phyloP scores from a whole-genome alignment of 1,284 basidiomycete species.

The Papiliotrema fonsecae region DNA sequence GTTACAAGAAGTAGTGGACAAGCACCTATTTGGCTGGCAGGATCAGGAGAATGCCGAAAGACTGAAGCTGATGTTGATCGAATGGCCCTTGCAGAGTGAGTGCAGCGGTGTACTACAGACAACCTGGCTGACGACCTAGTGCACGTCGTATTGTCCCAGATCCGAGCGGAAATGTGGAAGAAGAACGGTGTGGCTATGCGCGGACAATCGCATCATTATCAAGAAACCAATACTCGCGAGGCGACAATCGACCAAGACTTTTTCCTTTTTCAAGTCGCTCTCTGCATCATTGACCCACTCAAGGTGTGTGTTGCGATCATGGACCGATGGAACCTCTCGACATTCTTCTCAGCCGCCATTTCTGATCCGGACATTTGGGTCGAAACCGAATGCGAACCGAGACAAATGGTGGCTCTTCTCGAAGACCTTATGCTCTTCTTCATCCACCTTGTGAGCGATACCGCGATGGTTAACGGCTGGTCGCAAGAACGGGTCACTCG shows the following conservation, averaged over 20 bases:
- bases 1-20: conserved; percentile 17
- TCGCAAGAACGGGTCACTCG: conserved; percentile 63
- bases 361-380: conserved; percentile 26
- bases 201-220: conserved; percentile 93
- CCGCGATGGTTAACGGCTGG: conserved; percentile 68
- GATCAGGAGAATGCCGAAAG: conserved; percentile 12
- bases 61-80: conserved; percentile 58
- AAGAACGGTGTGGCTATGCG: conserved; percentile 95
- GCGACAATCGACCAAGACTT: conserved; percentile 96
- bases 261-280: conserved; percentile 80
- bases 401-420: conserved; percentile 66
- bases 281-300: conserved; percentile 74
- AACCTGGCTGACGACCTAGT: conserved; percentile 18
- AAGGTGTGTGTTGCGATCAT: conserved; percentile 78
- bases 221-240: conserved; percentile 91
- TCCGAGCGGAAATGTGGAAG: conserved; percentile 93
- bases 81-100: conserved; percentile 80
- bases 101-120: conserved; percentile 6
- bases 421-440: conserved; percentile 89
- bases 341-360: conserved; percentile 65
- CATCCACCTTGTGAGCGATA: conserved; percentile 81
- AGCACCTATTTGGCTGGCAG: conserved; percentile 12
- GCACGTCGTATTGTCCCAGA: conserved; percentile 70
- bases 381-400: conserved; percentile 26
- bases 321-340: conserved; percentile 77